Conservation (phyloP, 306 rosid species). For the Alnus rubra region DNA sequence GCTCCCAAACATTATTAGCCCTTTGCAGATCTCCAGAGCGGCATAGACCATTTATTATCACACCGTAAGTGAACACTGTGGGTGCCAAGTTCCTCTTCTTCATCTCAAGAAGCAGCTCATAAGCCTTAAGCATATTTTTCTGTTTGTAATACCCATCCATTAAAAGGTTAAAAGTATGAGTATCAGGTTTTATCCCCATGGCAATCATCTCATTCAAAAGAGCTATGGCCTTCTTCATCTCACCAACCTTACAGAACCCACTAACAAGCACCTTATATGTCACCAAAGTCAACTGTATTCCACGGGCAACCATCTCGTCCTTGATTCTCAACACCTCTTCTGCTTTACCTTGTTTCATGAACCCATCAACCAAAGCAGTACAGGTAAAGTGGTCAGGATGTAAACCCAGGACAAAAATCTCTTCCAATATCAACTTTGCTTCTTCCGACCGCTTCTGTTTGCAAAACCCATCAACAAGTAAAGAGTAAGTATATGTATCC, state of each 20-base stretch:
- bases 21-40: constrained; percentile 23
- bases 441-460: constrained; percentile 35
- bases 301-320: constrained; percentile 35
- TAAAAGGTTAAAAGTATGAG: constrained; percentile 28
- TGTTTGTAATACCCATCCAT: constrained; percentile 44
- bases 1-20: constrained; percentile 33
- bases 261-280: constrained; percentile 32
- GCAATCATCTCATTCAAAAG: constrained; percentile 39
- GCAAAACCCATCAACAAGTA: constrained; percentile 43
- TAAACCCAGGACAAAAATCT: constrained; percentile 37
- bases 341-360: constrained; percentile 33
- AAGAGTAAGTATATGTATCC: constrained; percentile 29
- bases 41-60: constrained; percentile 40
- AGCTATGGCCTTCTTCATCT: constrained; percentile 39
- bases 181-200: constrained; percentile 31
- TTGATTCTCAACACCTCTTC: constrained; percentile 43
- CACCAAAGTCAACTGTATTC: constrained; percentile 18
- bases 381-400: constrained; percentile 31
- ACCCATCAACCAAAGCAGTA: constrained; percentile 42
- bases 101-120: constrained; percentile 37
- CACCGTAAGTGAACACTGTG: constrained; percentile 33
- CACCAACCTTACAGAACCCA: constrained; percentile 43
- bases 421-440: constrained; percentile 32
- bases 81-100: constrained; percentile 38
- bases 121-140: constrained; percentile 27